Evolutionary conservation across 2,329 filamentous ascomycete genomes (phyloP).

Genomic region (Mycosphaerella sp.): DNA sequence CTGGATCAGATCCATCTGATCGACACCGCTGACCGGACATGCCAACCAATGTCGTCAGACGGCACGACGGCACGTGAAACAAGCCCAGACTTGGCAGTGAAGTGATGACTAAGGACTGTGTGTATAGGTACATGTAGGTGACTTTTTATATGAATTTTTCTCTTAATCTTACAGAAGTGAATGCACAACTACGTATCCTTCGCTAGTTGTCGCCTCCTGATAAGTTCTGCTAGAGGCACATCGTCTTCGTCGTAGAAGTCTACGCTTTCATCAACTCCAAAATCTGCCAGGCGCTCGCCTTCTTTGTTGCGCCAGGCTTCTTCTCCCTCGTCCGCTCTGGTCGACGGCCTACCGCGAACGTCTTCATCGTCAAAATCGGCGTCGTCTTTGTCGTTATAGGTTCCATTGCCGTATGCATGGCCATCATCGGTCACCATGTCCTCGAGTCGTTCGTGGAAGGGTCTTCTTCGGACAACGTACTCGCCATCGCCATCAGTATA

Average conservation of each 20-base stretch:
- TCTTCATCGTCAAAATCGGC: conserved; percentile 33
- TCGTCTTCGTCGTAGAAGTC: conserved; percentile 64
- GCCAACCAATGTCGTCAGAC: no score
- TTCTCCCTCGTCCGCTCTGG: conserved; percentile 39
- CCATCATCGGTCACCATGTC: conserved; percentile 16
- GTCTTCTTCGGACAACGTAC: conserved; percentile 35
- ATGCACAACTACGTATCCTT: not conserved
- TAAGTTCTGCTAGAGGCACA: conserved; percentile 62
- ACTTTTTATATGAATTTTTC: no score
- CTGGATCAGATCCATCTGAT: no score
- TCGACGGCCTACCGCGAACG: conserved; percentile 18
- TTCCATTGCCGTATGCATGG: conserved; percentile 21
- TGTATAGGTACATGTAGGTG: no score
- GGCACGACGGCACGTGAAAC: no score
- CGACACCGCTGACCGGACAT: no score
- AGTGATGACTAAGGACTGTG: no score
- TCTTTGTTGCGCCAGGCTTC: conserved; percentile 67
- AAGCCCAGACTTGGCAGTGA: no score
- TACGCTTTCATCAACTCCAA: conserved; percentile 70
- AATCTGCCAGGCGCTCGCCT: conserved; percentile 67
- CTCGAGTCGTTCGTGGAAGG: conserved; percentile 38
- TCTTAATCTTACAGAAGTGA: no score
- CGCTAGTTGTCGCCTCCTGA: conserved; percentile 45
- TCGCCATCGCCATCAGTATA: conserved; percentile 28
- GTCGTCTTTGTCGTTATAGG: conserved; percentile 41